Evolutionary conservation across 148 eudicot species (phyloP), one percentile per base, ranked within the genome.

Genomic region (Diospyros lotus): DNA sequence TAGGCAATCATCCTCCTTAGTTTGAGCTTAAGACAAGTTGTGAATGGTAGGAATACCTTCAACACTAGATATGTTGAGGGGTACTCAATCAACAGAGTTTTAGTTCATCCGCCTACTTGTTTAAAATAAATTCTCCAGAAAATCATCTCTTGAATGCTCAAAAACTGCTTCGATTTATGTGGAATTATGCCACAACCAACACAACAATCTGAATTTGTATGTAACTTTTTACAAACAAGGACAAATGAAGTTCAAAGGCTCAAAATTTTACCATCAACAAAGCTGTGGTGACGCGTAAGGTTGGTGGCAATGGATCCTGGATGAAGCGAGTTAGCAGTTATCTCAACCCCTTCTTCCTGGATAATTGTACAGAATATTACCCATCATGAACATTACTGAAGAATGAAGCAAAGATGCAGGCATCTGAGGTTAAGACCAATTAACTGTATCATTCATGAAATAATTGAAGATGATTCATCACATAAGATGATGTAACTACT

Each of bases 291-390:
- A 61, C 92, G 90, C 58, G 82, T 68, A 59, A 89, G 90, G 78
- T 90, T 92, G 77, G 98, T 94, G 62, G 86, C 81, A 74, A 94
- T 89, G 52, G 88, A 79, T 73, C 98, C 98, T 9, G 98, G 98
- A 73, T 93, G 98, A 58, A 93, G 87, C 45, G 98, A 88, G 76
- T 93, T 93, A 6, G 92, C 93, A 42, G 90, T 89, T 73, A 94
- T 85, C 72, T 89, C 73, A 53, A 84, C 80, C 68, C 93, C 97
- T 73, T 90, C 98, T 75, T 90, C 91, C 96, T 94, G 82, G 45
- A 38, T n/a, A 58, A 40, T 64, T 74, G 6, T 51, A 65, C 6
- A 72, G 54, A 12, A 60, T 50, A 12, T 63, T 40, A 52, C 38
- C 39, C 13, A 55, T 13, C 12, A 71, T 1, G 52, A 9, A 71